These are phyloP conservation scores for Cyclotella sp. DNA, from an alignment of 108 stramenopile genomes.

Conservation along the genomic window DNA sequence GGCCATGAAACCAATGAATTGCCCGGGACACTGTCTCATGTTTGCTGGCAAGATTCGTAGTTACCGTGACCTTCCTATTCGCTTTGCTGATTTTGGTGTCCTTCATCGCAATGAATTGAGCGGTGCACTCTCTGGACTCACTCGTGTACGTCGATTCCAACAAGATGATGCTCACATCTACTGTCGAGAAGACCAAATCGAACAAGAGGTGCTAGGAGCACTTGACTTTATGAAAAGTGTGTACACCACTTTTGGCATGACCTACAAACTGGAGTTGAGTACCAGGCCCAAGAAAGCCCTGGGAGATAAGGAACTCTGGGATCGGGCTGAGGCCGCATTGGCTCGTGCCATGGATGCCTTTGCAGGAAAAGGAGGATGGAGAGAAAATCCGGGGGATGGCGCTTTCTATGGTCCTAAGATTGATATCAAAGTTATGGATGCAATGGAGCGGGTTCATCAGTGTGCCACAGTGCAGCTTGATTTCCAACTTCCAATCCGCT, in stretches of 20 bases:
- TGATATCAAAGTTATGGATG: constrained; percentile 99
- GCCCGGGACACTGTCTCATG: constrained; percentile 98
- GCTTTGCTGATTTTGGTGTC: constrained; percentile 98
- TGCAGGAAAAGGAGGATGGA: constrained; percentile 94
- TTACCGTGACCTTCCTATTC: constrained; percentile 97
- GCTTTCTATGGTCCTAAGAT: constrained; percentile 99
- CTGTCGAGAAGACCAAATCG: constrained; percentile 97
- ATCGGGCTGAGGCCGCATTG: constrained; percentile 90
- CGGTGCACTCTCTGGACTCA: constrained; percentile 98
- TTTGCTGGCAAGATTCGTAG: constrained; percentile 91
- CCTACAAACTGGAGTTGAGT: constrained; percentile 97
- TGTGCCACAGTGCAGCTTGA: constrained; percentile 99
- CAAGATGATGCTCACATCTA: constrained; percentile 99
- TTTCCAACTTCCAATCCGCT: constrained; percentile 99
- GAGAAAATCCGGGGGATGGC: constrained; percentile 97
- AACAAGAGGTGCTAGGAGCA: constrained; percentile 90
- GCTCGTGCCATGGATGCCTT: constrained; percentile 94
- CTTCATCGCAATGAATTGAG: constrained; percentile 97
- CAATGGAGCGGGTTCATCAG: constrained; percentile 99
- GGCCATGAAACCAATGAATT: constrained; percentile 99
- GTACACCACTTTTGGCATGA: constrained; percentile 98
- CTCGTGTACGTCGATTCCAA: constrained; percentile 98
- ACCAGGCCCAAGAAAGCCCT: constrained; percentile 99
- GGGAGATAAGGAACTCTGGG: constrained; percentile 95
- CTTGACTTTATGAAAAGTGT: constrained; percentile 98